A percentile compares a stretch with the other conserved stretches of the same genome.
Evolutionary conservation across 2,329 filamentous ascomycete species (phyloP).

Genomic region (Fusarium annulatum): DNA sequence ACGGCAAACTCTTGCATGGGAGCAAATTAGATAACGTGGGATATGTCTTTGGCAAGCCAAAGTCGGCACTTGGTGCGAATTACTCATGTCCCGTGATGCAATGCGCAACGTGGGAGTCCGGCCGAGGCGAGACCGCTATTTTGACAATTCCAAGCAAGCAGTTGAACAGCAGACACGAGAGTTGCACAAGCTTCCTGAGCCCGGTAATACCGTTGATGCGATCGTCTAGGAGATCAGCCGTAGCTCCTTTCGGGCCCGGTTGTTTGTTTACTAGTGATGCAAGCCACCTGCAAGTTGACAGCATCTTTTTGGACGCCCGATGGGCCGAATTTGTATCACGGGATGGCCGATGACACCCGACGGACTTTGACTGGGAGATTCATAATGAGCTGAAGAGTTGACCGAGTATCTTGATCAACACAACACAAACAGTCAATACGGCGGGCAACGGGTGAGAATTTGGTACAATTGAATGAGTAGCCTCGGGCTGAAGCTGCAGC

Average conservation of each 20-base stretch:
- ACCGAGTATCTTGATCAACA: background rate
- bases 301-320: slow-evolving; percentile 17
- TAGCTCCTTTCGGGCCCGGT: background rate
- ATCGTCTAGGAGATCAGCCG: background rate
- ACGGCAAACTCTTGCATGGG: background rate
- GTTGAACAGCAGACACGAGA: slow-evolving; percentile 45
- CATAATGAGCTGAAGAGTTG: slow-evolving; percentile 10
- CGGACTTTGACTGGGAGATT: background rate
- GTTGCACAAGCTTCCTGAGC: slow-evolving; percentile 29
- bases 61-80: background rate
- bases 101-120: slow-evolving; percentile 28
- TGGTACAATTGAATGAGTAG: slow-evolving; percentile 12
- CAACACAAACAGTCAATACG: slow-evolving; percentile 8
- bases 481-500: slow-evolving; percentile 17
- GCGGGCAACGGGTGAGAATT: slow-evolving; percentile 7
- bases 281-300: slow-evolving; percentile 15
- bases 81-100: slow-evolving; percentile 30
- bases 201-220: slow-evolving; percentile 26
- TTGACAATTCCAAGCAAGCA: slow-evolving; percentile 6
- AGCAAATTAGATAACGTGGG: background rate
- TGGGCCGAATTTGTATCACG: slow-evolving; percentile 27
- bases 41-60: background rate
- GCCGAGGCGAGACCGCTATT: slow-evolving; percentile 15
- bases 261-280: slow-evolving; percentile 23
- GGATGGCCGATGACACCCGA: slow-evolving; percentile 17